Percentiles rank a stretch among this genome's conserved stretches.
Evolutionary conservation across 225 moss, liverwort and hornwort species (phyloP).

Genomic region (Lunularia cruciata): DNA sequence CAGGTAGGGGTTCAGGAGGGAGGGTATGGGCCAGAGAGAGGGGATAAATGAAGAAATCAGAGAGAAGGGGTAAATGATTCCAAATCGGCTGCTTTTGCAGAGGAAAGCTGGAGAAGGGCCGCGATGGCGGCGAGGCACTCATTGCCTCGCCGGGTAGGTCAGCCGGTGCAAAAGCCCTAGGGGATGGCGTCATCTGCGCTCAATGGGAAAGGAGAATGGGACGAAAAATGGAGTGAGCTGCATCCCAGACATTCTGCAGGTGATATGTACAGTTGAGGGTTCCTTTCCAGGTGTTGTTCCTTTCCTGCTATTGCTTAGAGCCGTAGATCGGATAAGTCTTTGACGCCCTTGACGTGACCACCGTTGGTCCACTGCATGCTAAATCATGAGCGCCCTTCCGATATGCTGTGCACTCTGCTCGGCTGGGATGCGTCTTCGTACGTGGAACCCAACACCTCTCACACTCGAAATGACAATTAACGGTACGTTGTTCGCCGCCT

Average conservation of each 20-base stretch:
- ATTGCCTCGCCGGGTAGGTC: background rate
- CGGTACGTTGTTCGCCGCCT: no score
- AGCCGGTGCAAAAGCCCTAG: background rate
- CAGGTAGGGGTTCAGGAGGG: background rate
- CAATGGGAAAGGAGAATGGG: background rate
- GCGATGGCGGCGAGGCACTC: background rate
- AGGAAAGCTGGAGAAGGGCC: background rate
- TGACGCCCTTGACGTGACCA: slow-evolving; percentile 1
- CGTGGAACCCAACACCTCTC: no score
- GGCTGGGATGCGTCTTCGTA: no score
- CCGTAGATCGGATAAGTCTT: background rate
- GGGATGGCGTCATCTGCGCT: background rate
- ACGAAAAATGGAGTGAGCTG: slow-evolving; percentile 1
- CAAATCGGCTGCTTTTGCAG: background rate
- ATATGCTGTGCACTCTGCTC: no score
- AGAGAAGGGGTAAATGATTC: background rate
- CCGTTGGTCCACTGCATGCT: slow-evolving; percentile 4
- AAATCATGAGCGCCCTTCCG: background rate
- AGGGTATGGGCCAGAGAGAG: background rate
- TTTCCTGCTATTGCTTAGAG: background rate
- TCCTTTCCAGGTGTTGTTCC: slow-evolving; percentile 12
- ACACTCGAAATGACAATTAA: no score
- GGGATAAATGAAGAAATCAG: background rate
- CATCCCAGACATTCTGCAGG: slow-evolving; percentile 15
- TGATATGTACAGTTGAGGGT: background rate